These are phyloP conservation scores for Bipolaris oryzae DNA, from an alignment of 2,329 filamentous ascomycete species.

Conservation along the genomic window DNA sequence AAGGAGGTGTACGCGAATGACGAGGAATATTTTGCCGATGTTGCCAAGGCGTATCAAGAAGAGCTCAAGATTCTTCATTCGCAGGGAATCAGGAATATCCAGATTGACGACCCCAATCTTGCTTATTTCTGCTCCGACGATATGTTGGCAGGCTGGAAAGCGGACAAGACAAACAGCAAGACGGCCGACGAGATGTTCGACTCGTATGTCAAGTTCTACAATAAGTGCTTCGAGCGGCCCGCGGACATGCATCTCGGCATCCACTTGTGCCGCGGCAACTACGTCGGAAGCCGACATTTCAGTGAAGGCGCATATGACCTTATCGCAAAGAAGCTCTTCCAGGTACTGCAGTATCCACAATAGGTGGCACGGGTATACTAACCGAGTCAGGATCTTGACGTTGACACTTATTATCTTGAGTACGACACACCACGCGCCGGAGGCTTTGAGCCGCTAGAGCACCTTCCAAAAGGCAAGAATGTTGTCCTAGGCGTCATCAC, in stretches of 20 bases:
- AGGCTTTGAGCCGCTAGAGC: slow-evolving; percentile 55
- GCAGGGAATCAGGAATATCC: slow-evolving; percentile 55
- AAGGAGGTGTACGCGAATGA: slow-evolving; percentile 54
- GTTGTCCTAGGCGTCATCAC: slow-evolving; percentile 56
- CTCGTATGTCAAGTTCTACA: slow-evolving; percentile 78
- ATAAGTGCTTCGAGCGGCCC: slow-evolving; percentile 69
- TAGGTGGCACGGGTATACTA: not conserved
- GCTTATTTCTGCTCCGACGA: slow-evolving; percentile 50
- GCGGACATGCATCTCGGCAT: slow-evolving; percentile 77
- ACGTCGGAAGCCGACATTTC: slow-evolving; percentile 55
- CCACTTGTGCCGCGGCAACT: slow-evolving; percentile 68
- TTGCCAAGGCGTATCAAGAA: slow-evolving; percentile 55
- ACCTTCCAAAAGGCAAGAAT: slow-evolving; percentile 55
- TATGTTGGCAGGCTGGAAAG: slow-evolving; percentile 52
- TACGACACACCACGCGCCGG: slow-evolving; percentile 57
- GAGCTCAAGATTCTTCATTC: slow-evolving; percentile 55
- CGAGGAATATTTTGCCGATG: slow-evolving; percentile 56
- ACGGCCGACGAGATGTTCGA: slow-evolving; percentile 74
- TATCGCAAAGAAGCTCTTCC: slow-evolving; percentile 53
- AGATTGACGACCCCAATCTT: slow-evolving; percentile 58
- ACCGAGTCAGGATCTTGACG: slow-evolving; percentile 43
- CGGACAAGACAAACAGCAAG: slow-evolving; percentile 70
- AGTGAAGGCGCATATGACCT: slow-evolving; percentile 56
- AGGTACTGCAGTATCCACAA: slow-evolving; percentile 24
- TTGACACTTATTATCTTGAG: slow-evolving; percentile 51